Base-by-base conservation (phyloP, 2,329 filamentous ascomycete genomes). In the Endothia cerciana region DNA sequence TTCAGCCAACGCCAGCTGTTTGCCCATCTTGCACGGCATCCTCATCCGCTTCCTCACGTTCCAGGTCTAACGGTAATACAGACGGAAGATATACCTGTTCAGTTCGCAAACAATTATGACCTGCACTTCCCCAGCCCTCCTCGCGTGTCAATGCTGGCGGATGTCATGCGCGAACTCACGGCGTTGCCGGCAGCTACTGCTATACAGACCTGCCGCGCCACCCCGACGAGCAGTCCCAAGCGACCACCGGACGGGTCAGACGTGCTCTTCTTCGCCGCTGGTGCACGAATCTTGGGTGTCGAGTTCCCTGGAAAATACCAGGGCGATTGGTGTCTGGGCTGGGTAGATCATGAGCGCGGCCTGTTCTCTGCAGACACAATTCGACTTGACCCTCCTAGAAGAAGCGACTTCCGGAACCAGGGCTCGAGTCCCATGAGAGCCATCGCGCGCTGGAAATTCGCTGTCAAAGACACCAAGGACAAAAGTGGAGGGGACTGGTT, bases 241-340 rank as follows among this genome's bases (percentile, higher is more conserved):
- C 17, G 57, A 2, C 65, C 65, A n/a, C 28, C 22, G 15, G 65
- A 65, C 43, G 62, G 65, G 1, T 33, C 41, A 11, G 43, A 65
- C 4, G 40, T 62, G 7, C 67, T 74, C 15, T 71, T 73, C 62
- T 75, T 76, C 58, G 72, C 73, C 4, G 73, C 78, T 3, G 85
- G 84, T 0, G 80, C 82, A 0, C 78, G 74, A 55, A 77, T 87
- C 38, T 78, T 81, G 2, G 84, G 84, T 0, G 75, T 87, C 33
- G 78, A 81, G 49, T 87, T 85, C 72, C 84, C 83, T 0, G 71
- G 74, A 3, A 79, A 79, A 70, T 86, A 86, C 67, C 74, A 79
- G 15, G 85, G 85, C 40, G 82, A 85, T 69, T 87, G 85, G 85
- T 80, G 78, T 11, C 78, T 85, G 49, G 85, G 82, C 2, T 87